phyloP scores from a whole-genome alignment of 495 filamentous ascomycete species.

The Chlorociboria aeruginascens region DNA sequence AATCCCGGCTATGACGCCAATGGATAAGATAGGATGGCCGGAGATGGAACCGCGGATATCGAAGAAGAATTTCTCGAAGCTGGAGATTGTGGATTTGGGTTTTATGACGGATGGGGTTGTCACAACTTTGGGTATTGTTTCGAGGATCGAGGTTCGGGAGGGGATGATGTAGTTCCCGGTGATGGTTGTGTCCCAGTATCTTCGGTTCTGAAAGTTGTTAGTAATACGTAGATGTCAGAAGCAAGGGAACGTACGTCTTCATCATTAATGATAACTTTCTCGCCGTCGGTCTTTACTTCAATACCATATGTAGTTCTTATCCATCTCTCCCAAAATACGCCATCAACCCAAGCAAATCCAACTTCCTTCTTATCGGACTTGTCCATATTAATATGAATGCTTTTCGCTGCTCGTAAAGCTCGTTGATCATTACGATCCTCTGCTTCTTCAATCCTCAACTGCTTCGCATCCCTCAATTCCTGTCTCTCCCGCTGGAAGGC shows the following conservation, averaged over 20 bases:
- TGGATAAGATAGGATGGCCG: conserved; percentile 60
- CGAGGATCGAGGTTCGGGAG: conserved; percentile 86
- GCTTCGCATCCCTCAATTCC: conserved; percentile 86
- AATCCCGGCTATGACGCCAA: conserved; percentile 47
- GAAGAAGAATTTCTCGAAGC: conserved; percentile 68
- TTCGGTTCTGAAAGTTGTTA: conserved; percentile 52
- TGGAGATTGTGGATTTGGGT: conserved; percentile 74
- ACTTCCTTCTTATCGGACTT: conserved; percentile 79
- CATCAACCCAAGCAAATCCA: conserved; percentile 96
- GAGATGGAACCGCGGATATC: conserved; percentile 52
- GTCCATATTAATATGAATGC: conserved; percentile 80
- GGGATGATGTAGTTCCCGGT: conserved; percentile 80
- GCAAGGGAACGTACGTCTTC: conserved; percentile 73
- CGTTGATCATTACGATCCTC: conserved; percentile 88
- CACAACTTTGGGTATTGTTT: conserved; percentile 72
- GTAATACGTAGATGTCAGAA: conserved; percentile 10
- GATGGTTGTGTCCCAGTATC: conserved; percentile 89
- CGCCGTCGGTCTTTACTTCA: conserved; percentile 63
- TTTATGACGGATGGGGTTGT: conserved; percentile 67
- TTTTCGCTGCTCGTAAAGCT: conserved; percentile 78
- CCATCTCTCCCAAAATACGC: conserved; percentile 96
- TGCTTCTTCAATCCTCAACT: conserved; percentile 89
- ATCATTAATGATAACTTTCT: conserved; percentile 93
- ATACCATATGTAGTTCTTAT: conserved; percentile 88
- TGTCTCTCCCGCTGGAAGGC: conserved; percentile 83